Percentiles rank a stretch among this genome's conserved stretches.
Evolutionary conservation across 2,329 filamentous ascomycete species (phyloP).

Genomic region (Huntiella omanensis): DNA sequence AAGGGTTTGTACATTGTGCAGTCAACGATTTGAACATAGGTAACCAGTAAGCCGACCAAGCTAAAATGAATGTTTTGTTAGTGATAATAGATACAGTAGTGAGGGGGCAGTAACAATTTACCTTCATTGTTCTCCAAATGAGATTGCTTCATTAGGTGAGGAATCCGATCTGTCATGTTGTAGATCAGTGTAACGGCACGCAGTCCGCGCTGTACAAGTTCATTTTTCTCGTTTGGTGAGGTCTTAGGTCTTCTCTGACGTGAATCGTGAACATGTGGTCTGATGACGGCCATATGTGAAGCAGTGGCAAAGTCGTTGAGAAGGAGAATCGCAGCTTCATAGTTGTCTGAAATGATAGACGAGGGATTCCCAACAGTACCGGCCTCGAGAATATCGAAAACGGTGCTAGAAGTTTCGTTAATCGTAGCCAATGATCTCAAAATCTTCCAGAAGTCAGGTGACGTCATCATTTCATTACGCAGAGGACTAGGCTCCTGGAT

Average conservation of each 20-base stretch:
- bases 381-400: constrained; percentile 74
- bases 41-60: constrained; percentile 96
- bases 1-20: constrained; percentile 83
- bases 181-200: constrained; percentile 70
- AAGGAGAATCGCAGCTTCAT: constrained; percentile 67
- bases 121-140: constrained; percentile 76
- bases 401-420: constrained; percentile 51
- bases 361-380: constrained; percentile 56
- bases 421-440: constrained; percentile 55
- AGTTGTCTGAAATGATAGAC: constrained; percentile 87
- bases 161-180: constrained; percentile 62
- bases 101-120: constrained; percentile 19
- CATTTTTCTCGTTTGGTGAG: neutral
- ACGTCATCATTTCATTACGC: constrained; percentile 83
- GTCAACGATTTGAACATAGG: constrained; percentile 82
- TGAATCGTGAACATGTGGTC: constrained; percentile 3
- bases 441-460: constrained; percentile 92
- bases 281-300: neutral
- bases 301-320: constrained; percentile 80
- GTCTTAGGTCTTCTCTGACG: constrained; percentile 1
- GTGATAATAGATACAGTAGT: constrained; percentile 15
- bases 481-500: constrained; percentile 60
- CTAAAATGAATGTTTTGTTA: constrained; percentile 23
- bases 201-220: constrained; percentile 37
- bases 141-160: constrained; percentile 75